Conservation (phyloP, 345 rosid species). For the Mercurialis annua region DNA sequence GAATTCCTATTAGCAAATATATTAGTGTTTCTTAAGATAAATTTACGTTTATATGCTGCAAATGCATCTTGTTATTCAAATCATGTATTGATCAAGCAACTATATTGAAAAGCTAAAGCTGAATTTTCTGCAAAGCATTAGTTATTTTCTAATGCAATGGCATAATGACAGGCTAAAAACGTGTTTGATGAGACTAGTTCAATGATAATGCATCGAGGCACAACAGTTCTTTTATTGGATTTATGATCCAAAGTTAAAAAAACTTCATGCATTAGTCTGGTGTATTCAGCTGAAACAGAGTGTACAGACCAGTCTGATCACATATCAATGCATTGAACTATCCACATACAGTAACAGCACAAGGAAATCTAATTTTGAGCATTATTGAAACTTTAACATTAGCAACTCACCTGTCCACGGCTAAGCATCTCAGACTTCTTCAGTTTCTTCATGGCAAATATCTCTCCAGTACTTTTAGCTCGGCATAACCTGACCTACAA, state of each 20-base stretch:
- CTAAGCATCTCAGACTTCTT: constrained; percentile 98
- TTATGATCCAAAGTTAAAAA: background rate
- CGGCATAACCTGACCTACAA: constrained; percentile 86
- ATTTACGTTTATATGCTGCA: background rate
- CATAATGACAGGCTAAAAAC: background rate
- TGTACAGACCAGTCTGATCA: too few species aligned
- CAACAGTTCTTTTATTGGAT: background rate
- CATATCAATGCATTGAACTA: background rate
- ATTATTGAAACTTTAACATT: background rate
- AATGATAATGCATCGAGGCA: background rate
- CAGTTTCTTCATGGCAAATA: constrained; percentile 94
- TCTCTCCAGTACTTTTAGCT: constrained; percentile 76
- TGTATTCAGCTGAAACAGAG: background rate
- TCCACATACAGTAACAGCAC: background rate
- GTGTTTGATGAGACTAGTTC: background rate
- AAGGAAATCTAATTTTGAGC: background rate
- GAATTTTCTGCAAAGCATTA: background rate
- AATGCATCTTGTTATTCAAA: background rate
- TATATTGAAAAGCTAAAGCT: background rate
- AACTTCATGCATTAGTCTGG: background rate
- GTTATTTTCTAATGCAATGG: background rate
- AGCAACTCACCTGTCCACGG: constrained; percentile 86
- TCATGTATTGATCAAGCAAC: background rate
- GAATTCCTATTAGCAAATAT: background rate
- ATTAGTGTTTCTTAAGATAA: constrained; percentile 4